Conservation (phyloP, 805 yeast species). For the Yarrowia yakushimensis region DNA sequence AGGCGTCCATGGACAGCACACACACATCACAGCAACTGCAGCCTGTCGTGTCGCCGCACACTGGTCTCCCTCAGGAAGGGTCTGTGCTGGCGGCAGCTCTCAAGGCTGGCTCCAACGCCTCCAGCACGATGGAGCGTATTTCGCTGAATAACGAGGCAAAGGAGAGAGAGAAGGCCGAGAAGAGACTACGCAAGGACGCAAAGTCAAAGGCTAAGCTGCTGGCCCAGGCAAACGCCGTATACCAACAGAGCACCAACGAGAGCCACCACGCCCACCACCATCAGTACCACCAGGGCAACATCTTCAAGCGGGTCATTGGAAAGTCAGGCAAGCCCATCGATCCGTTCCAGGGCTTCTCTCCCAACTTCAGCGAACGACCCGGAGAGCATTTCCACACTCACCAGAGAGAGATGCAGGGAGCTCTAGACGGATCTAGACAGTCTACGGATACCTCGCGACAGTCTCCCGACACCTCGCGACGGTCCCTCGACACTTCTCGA, state of each 20-base stretch:
- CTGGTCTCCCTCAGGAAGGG: conserved; percentile 17
- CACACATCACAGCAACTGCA: background rate
- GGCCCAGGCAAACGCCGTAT: conserved; percentile 16
- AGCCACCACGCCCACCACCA: conserved; percentile 1
- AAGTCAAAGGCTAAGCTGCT: conserved; percentile 8
- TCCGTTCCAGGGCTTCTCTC: conserved; percentile 23
- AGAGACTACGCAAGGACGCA: conserved; percentile 11
- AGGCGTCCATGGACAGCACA: conserved; percentile 10
- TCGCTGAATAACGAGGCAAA: conserved; percentile 10
- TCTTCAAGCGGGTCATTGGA: conserved; percentile 14
- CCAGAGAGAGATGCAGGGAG: conserved; percentile 13
- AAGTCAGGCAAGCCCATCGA: conserved; percentile 17
- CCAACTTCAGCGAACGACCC: conserved; percentile 11
- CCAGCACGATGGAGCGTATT: conserved; percentile 19
- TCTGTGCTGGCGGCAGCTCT: conserved; percentile 21
- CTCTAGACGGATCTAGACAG: background rate
- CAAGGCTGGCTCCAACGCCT: conserved; percentile 21
- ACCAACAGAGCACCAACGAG: conserved; percentile 3
- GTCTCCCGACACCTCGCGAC: background rate
- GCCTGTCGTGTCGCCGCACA: conserved; percentile 18
- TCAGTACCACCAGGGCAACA: conserved; percentile 10
- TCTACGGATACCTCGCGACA: background rate
- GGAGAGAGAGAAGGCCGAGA: conserved; percentile 13
- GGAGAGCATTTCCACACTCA: conserved; percentile 6
- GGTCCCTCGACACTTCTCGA: background rate